phyloP scores from a whole-genome alignment of 2,329 filamentous ascomycete genomes.

The Falciphora oryzae region DNA sequence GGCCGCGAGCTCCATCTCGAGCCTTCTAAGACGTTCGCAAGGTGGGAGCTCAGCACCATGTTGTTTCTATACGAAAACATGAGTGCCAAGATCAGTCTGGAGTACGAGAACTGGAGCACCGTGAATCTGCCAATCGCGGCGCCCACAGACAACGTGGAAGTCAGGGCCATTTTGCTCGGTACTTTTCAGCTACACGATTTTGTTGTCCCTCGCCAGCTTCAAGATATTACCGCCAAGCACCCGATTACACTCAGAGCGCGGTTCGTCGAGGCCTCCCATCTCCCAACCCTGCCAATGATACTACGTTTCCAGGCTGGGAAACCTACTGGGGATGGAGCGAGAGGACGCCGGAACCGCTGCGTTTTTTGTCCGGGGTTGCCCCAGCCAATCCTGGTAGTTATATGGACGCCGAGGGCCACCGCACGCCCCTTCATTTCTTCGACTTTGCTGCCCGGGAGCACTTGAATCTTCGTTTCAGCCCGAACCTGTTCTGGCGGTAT shows the following conservation, averaged over 20 bases:
- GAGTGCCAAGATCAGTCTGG: neutral
- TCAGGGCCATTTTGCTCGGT: conserved; percentile 1
- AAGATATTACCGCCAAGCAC: neutral
- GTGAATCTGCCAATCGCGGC: too few species aligned
- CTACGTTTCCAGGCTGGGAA: too few species aligned
- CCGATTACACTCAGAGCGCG: neutral
- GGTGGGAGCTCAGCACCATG: conserved; percentile 3
- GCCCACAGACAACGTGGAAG: neutral
- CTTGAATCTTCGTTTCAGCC: neutral
- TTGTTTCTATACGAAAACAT: neutral
- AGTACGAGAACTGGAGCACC: neutral
- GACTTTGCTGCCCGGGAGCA: neutral
- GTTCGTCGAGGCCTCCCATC: neutral
- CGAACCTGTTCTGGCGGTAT: neutral
- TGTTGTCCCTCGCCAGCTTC: neutral
- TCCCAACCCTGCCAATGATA: too few species aligned
- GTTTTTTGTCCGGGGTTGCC: neutral
- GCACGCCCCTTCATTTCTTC: neutral
- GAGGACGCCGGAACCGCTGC: neutral
- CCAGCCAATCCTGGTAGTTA: neutral
- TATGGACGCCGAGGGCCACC: neutral
- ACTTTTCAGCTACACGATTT: neutral
- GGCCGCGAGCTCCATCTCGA: neutral
- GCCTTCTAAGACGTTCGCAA: neutral
- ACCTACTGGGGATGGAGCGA: neutral